phyloP scores from a whole-genome alignment of 2,329 filamentous ascomycete species.

The Fusarium coffeatum region DNA sequence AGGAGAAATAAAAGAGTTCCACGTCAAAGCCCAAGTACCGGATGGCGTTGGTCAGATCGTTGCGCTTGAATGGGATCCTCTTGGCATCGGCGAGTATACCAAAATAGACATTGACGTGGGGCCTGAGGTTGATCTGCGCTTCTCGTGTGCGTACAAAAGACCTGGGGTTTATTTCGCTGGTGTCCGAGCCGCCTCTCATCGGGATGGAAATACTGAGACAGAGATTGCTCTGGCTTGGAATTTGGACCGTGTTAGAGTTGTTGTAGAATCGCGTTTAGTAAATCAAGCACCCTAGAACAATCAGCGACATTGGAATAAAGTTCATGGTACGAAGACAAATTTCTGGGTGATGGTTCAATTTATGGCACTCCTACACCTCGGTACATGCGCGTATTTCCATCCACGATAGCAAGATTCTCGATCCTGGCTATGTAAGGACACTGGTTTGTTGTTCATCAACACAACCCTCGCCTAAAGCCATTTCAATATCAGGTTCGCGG shows the following conservation, averaged over 20 bases:
- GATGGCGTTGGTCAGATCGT: slow-evolving; percentile 22
- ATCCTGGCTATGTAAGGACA: background rate
- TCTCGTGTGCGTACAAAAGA: background rate
- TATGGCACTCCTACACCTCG: background rate
- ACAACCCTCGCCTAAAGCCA: background rate
- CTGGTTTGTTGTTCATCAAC: background rate
- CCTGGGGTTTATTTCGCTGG: slow-evolving; percentile 19
- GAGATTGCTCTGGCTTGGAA: slow-evolving; percentile 3
- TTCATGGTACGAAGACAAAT: rapidly evolving
- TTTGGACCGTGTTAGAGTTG: slow-evolving; percentile 12
- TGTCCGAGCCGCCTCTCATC: slow-evolving; percentile 17
- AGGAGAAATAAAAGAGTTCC: background rate
- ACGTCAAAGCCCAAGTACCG: background rate
- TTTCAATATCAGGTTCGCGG: background rate
- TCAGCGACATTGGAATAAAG: rapidly evolving
- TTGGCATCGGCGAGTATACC: slow-evolving; percentile 15
- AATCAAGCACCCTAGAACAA: background rate
- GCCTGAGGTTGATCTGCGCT: background rate
- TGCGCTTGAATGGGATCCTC: slow-evolving; percentile 33
- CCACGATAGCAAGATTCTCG: background rate
- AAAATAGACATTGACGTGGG: background rate
- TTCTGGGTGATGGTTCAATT: background rate
- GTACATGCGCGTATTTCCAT: background rate
- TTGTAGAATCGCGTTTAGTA: background rate
- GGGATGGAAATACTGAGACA: slow-evolving; percentile 1